These are phyloP conservation scores for Arabidopsis thaliana DNA, from an alignment of 345 rosid genomes.

Conservation along the genomic window TAIR10.1 NC_003076.8:17493501-17494000, in stretches of 20 bases:
- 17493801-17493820: slow-evolving; percentile 56
- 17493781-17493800: slow-evolving; percentile 58
- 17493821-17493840: slow-evolving; percentile 61
- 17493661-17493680: slow-evolving; percentile 14
- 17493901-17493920: slow-evolving; percentile 69
- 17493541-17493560: slow-evolving; percentile 69
- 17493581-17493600: slow-evolving; percentile 81
- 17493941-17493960: slow-evolving; percentile 66
- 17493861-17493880: slow-evolving; percentile 74
- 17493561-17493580: slow-evolving; percentile 71
- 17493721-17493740: slow-evolving; percentile 65
- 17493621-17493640: not conserved
- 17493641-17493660: not conserved
- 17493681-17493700: slow-evolving; percentile 46
- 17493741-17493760: slow-evolving; percentile 51
- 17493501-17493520: slow-evolving; percentile 68
- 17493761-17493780: slow-evolving; percentile 42
- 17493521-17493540: slow-evolving; percentile 80
- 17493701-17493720: slow-evolving; percentile 63
- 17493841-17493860: slow-evolving; percentile 72
- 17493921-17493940: slow-evolving; percentile 55
- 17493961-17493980: slow-evolving; percentile 52
- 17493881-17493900: slow-evolving; percentile 75
- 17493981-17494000: slow-evolving; percentile 63
- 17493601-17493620: slow-evolving; percentile 68